Base-by-base conservation (phyloP, 305 asterid species). In the Striga hermonthica region DNA sequence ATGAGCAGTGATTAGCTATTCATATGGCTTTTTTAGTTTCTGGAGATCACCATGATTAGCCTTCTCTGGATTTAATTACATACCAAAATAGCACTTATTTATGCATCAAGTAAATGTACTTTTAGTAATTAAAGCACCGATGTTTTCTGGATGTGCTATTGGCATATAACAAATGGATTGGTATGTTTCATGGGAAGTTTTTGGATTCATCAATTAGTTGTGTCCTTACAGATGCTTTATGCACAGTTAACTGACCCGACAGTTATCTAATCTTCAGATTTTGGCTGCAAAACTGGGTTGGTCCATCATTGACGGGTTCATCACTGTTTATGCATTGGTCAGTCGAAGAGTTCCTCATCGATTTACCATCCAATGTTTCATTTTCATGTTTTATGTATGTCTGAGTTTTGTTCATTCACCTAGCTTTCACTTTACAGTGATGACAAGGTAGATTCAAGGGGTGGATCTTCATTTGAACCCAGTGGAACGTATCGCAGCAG, bases 261-360 rank as follows among this genome's bases (percentile, higher is more conserved):
- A 58, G 60, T 45, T 68, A 41, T 66, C 57, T 72, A 64, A 63
- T 56, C 65, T 73, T 76, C 93, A 94, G 99, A 79, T 94, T 94
- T 79, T 94, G 98, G 99, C 83, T 94, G 53, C 99, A 94, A 74
- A 94, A 91, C 65, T 94, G 98, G 99, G 92, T 84, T 61, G 96
- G 99, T 9, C 96, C 95, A 41, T 84, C 99, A 28, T 76, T 88
- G 65, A 81, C 84, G 68, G 86, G 83, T 64, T 84, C 97, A 66
- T 88, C 98, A 74, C 84, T 88, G 56, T 78, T 83, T 76, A 81
- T 85, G 85, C 86, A 89, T 72, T 75, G 99, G 99, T 91, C 72
- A 78, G 97, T 66, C 73, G 73, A 53, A 39, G 39, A 15, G 15
- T 48, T 69, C 56, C 38, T 60, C 64, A 15, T 62, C 45, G 58